These are phyloP conservation scores for Tulasnella sp. DNA, from an alignment of 768 basidiomycete species.

Conservation along the genomic window DNA sequence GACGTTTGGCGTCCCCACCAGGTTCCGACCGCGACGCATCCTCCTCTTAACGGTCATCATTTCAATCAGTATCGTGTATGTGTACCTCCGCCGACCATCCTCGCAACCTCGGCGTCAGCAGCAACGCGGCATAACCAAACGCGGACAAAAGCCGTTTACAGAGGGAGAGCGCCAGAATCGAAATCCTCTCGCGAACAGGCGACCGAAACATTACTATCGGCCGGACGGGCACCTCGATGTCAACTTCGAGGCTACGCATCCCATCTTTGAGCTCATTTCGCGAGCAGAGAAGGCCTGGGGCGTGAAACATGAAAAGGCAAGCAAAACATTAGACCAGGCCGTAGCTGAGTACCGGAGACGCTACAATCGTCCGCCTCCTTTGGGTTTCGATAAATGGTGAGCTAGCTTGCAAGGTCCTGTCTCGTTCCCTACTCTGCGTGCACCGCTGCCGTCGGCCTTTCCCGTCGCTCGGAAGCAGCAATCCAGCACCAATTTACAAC, in stretches of 20 bases:
- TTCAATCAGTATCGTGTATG: not conserved
- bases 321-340: slow-evolving; percentile 47
- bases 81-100: not conserved
- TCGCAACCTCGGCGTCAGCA: not conserved
- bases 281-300: slow-evolving; percentile 49
- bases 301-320: slow-evolving; percentile 44
- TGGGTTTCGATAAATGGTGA: slow-evolving; percentile 54
- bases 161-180: not conserved
- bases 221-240: slow-evolving; percentile 47
- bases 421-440: not conserved
- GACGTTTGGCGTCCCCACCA: not conserved
- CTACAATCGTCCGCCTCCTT: slow-evolving; percentile 47
- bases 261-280: slow-evolving; percentile 52
- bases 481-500: no score
- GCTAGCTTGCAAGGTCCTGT: not conserved
- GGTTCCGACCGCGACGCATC: not conserved
- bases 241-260: slow-evolving; percentile 49
- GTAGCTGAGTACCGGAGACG: slow-evolving; percentile 48
- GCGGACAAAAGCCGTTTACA: not conserved
- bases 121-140: not conserved
- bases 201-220: slow-evolving; percentile 39
- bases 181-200: not conserved
- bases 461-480: no score
- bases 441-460: not conserved
- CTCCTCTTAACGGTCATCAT: not conserved